Evolutionary conservation across 495 filamentous ascomycete species (phyloP), one percentile per base, ranked within the genome.

Genomic region (Astrothelium subdiscretum): DNA sequence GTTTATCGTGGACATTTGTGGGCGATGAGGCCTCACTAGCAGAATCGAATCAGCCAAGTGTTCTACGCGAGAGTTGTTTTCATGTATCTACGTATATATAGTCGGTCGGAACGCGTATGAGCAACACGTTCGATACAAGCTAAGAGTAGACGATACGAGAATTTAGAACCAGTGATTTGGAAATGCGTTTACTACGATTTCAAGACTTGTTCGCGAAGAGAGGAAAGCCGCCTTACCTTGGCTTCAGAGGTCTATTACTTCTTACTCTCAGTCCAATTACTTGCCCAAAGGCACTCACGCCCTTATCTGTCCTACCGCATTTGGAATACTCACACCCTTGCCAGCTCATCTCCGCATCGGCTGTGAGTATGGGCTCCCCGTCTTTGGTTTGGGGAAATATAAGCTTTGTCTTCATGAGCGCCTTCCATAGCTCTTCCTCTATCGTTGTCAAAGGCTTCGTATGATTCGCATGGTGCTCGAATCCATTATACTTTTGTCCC

Each of bases 241-340:
- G 69, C 40, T 63, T 59, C 13, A 80, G 58, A 6, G 89, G 90
- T 61, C 84, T 75, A 60, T 85, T 85, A 74, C 90, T 95, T 67
- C 94, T 82, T 26, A 98, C 83, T 57, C 87, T 76, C 42, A 97
- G 73, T 5, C 82, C 85, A 72, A 97, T 84, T 60, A 98, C 94
- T 76, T 98, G 94, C 3, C 94, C 95, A 78, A 97, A 98, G 5
- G 94, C 91, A 76, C 90, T 96, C 31, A 98, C 94, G 26, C 94
- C 94, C 60, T 81, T 81, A 70, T 98, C 94, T 18, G 94, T 98
- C 60, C 94, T 78, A 1, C 94, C 94, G 68, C 92, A 95, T 71
- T 97, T 98, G 0, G 88, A 89, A 73, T 97, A 98, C 57, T 95
- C 87, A 69, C 81, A 89, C 0, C 85, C 85, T 32, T 88, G 83